Evolutionary conservation across 257 asterid species (phyloP), one percentile per base, ranked within the genome.

Genomic region (Echites panduratus): DNA sequence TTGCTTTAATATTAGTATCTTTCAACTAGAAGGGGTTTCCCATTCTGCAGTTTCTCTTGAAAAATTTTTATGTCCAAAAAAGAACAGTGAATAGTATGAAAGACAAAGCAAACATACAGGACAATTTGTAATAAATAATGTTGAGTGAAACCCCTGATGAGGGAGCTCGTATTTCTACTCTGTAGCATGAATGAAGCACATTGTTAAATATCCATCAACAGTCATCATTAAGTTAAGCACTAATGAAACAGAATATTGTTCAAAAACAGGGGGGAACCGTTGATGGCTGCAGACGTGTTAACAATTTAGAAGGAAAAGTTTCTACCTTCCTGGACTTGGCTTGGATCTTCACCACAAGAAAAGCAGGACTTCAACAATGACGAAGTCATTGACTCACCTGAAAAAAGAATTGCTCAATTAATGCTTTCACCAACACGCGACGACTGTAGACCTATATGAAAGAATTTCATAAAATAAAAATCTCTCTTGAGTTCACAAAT

Each of bases 331-430:
- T 81, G 95, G 80, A 85, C 83, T 82, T 82, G 89, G 79, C 86
- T 87, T 76, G 98, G 97, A 84, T 95, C 96, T 29, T 83, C 86
- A 72, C 98, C 97, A 65, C 98, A 95, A 62, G 97, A 91, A 79
- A 95, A 90, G 82, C 98, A 91, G 58, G 95, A 86, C 79, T 80
- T 95, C 63, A 90, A 77, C 50, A 95, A 80, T 57, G 82, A 79
- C 17, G 85, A 79, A 50, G 85, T 44, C 75, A 80, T 75, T 61
- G 85, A 82, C 54, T 88, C 96, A 79, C 91, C 99, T 92, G 89
- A 73, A 77, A 77, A 35, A 52, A 69, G 26, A 70, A 59, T 52
- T 1, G n/a, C 20, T 32, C 45, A 53, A 16, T 48, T 20, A 63
- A 43, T 4, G 45, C 11, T n/a, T 58, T 59, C 64, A 58, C 50